Base-by-base conservation (phyloP, 2,329 filamentous ascomycete genomes). In the Paraconiothyrium brasiliense region DNA sequence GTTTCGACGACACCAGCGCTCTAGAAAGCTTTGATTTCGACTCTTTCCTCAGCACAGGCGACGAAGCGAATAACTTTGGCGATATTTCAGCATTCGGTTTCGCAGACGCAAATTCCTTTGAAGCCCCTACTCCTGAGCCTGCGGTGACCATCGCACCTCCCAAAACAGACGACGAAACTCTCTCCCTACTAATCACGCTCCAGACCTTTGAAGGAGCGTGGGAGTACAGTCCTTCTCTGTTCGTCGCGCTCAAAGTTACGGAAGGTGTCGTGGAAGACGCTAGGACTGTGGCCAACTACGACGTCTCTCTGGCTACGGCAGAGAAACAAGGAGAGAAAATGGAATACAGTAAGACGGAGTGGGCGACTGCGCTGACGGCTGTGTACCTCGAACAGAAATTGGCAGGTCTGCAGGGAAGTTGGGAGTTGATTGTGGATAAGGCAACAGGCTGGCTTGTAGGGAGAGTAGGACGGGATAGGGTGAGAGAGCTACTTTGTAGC, bases 391-490 rank as follows among this genome's bases (percentile, higher is more conserved):
- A 86, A 68, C 72, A 55, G 44, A 82, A 79, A 58, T 67, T 86
- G 60, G 66, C 39, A 0, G 76, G 64, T 0, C 79, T 86, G 54
- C 77, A 80, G 71, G 88, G 87, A 2, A 81, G 82, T 7, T 92
- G 89, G 89, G 88, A 89, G 63, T 80, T 91, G 80, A 77, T 91
- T 43, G 86, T 84, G 16, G 84, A 85, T 10, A 90, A 90, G 80
- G 88, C 86, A 0, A 80, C 78, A 68, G 69, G 50, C 0, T 90
- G 72, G 72, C 52, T 73, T 59, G 66, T 60, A 49, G 63, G 6
- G 8, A 50, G 52, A 39, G 52, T 52, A 30, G 65, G 52, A 11
- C 41, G 24, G 14, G 47, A 58, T 44, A n/a, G 35, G 48, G 44
- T 57, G 22, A 62, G 57, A 30, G 43, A 44, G 7, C 16, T 61